phyloP scores from a whole-genome alignment of 106 monocot genomes.

The Dactylorhiza incarnata region DNA sequence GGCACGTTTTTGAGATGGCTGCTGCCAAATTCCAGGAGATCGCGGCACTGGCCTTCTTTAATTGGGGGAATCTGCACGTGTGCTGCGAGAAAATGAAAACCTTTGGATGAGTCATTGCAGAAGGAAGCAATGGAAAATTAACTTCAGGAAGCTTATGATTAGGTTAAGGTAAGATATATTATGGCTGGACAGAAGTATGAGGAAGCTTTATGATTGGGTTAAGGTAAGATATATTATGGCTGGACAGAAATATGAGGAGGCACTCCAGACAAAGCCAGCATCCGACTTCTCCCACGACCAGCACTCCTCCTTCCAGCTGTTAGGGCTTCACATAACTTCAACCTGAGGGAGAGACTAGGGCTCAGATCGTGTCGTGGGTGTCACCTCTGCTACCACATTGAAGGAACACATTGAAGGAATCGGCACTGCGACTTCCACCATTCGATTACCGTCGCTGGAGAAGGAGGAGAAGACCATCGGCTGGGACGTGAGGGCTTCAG shows the following conservation, averaged over 20 bases:
- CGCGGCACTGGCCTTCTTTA: conserved; percentile 90
- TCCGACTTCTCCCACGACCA: too few relatives aligned
- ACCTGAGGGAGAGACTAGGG: too few relatives aligned
- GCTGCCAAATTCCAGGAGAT: conserved; percentile 96
- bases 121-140: conserved; percentile 54
- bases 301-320: too few relatives aligned
- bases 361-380: too few relatives aligned
- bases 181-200: conserved; percentile 86
- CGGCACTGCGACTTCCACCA: too few relatives aligned
- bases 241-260: conserved; percentile 77
- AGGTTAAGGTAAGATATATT: conserved; percentile 76
- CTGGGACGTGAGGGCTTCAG: too few relatives aligned
- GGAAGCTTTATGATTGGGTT: conserved; percentile 73
- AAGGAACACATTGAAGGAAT: too few relatives aligned
- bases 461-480: too few relatives aligned
- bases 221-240: conserved; percentile 74
- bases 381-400: too few relatives aligned
- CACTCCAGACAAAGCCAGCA: conserved; percentile 66
- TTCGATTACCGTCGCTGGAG: too few relatives aligned
- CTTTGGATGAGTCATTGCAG: conserved; percentile 61
- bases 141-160: conserved; percentile 78
- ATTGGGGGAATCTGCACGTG: conserved; percentile 99
- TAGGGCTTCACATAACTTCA: too few relatives aligned
- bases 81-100: conserved; percentile 79
- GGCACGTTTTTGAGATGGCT: conserved; percentile 66